Base-by-base conservation (phyloP, 78 protist species). In the Dictyostelium purpureum region DNA sequence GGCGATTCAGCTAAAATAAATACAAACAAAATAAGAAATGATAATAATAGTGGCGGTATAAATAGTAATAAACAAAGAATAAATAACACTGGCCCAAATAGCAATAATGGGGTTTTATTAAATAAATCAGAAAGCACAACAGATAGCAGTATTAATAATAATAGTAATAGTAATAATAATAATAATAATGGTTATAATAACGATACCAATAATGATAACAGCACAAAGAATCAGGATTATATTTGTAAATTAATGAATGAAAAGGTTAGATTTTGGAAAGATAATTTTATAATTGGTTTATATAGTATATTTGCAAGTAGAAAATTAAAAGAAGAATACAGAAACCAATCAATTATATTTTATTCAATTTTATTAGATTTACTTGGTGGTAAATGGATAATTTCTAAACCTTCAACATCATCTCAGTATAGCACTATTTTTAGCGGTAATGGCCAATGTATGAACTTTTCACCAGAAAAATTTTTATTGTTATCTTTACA, bases 271-370 rank as follows among this genome's bases (percentile, higher is more conserved):
- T 6, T 2, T 28, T 40, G 71, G 70, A 61, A 47, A n/a, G 76
- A 47, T 12, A 80, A 80, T 51, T 18, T 80, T 10, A 63, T 42
- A 51, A 33, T 28, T 35, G 76, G 54, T 11, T 18, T 80, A 19
- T 43, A 67, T 35, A 37, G 49, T 31, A 67, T 80, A 45, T 80
- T 80, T 37, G 18, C 74, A 80, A 28, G 66, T 63, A 80, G 67
- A 54, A 80, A 45, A 31, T 51, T 49, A 33, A 80, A 49, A 38
- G 77, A 66, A 19, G 57, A 67, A 33, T 49, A 73, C 28, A 37
- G 79, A 47, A 77, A 82, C 54, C 18, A 56, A 1, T 35, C 90
- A 26, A 82, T 82, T n/a, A 82, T 82, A 6, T 77, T 82, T 12
- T 82, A 49, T 70, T 67, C 90, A 31, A 70, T 70, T 4, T 52